These are phyloP conservation scores for Sanghuangporus weigelae DNA, from an alignment of 1,284 basidiomycete genomes.

Conservation along the genomic window DNA sequence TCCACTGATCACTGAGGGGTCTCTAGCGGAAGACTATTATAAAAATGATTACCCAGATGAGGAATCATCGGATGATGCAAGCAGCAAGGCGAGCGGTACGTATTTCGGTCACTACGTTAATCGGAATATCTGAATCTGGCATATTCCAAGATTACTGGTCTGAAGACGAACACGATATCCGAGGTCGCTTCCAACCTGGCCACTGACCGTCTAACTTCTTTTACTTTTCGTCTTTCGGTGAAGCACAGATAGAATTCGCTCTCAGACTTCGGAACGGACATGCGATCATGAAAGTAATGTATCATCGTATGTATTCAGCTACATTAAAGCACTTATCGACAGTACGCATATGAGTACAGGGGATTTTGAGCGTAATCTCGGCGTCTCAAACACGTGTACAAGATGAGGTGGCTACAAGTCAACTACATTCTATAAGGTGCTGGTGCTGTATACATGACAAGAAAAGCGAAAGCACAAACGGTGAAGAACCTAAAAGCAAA, in stretches of 20 bases:
- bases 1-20: conserved; percentile 2
- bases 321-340: too few relatives aligned
- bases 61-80: conserved; percentile 39
- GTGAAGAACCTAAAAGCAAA: too few relatives aligned
- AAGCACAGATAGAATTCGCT: too few relatives aligned
- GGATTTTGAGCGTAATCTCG: not conserved
- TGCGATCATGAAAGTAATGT: too few relatives aligned
- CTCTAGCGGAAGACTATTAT: conserved; percentile 72
- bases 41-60: conserved; percentile 79
- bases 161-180: conserved; percentile 30
- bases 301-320: too few relatives aligned
- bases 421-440: not conserved
- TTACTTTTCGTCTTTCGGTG: not conserved
- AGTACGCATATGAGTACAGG: not conserved
- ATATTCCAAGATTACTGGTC: conserved; percentile 38
- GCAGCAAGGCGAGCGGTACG: conserved; percentile 38
- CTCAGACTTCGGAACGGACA: too few relatives aligned
- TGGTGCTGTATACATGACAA: too few relatives aligned
- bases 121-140: conserved; percentile 26
- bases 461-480: too few relatives aligned
- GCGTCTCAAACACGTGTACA: not conserved
- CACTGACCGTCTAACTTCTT: not conserved
- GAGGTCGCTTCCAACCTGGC: conserved; percentile 8
- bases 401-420: not conserved
- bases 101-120: conserved; percentile 3